phyloP scores from a whole-genome alignment of 2,329 filamentous ascomycete genomes.

The Paraphoma sp. region DNA sequence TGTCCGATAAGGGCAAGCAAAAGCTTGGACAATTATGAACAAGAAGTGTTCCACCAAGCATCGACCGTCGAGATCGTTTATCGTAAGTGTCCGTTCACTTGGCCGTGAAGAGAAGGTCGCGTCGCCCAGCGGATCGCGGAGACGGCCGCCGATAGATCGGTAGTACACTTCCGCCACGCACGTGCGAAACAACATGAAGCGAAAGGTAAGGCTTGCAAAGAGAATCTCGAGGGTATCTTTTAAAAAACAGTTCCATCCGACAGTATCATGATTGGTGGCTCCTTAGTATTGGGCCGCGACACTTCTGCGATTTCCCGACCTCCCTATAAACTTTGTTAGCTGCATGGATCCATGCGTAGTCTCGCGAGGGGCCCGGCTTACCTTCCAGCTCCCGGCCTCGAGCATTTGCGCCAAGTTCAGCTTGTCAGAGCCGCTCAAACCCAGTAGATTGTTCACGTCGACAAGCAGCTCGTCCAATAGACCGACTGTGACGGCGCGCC shows the following conservation, averaged over 20 bases:
- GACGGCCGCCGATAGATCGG: constrained; percentile 13
- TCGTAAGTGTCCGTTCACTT: constrained; percentile 25
- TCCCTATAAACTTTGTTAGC: constrained; percentile 63
- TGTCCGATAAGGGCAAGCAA: not conserved
- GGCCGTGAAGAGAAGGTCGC: constrained; percentile 22
- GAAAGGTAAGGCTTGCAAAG: constrained; percentile 31
- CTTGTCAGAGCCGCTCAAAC: constrained; percentile 71
- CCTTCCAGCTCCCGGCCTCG: constrained; percentile 98
- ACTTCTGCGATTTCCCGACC: constrained; percentile 96
- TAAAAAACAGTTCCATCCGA: constrained; percentile 97
- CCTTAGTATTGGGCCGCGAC: constrained; percentile 92
- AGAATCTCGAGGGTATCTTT: constrained; percentile 49
- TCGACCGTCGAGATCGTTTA: constrained; percentile 36
- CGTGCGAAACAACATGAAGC: constrained; percentile 25
- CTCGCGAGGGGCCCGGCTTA: constrained; percentile 52
- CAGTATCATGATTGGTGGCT: constrained; percentile 93
- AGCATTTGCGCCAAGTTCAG: constrained; percentile 86
- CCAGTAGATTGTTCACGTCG: constrained; percentile 72
- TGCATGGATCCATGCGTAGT: constrained; percentile 1
- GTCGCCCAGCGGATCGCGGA: constrained; percentile 4
- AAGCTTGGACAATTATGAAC: constrained; percentile 22
- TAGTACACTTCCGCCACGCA: constrained; percentile 22
- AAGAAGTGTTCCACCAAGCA: constrained; percentile 24
- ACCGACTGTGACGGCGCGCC: constrained; percentile 77
- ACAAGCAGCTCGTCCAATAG: constrained; percentile 74